A percentile compares a stretch with the other conserved stretches of the same genome.
phyloP scores from a whole-genome alignment of 352 stramenopile genomes.

The Globisporangium yorkense region DNA sequence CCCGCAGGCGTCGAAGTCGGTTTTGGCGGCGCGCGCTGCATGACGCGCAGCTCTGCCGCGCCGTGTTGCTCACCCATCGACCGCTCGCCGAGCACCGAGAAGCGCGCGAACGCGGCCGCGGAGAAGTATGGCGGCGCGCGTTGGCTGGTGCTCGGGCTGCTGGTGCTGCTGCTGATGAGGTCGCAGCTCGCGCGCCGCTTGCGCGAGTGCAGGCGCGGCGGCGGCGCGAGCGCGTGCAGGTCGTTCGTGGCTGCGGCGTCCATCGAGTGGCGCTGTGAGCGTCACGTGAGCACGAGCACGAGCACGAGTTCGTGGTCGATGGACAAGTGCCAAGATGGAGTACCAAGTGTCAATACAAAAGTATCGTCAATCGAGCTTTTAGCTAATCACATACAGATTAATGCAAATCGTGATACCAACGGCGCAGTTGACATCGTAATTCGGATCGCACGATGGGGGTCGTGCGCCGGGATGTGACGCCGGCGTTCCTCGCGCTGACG shows the following conservation, averaged over 20 bases:
- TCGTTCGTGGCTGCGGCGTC: neutral
- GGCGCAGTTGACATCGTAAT: too few species aligned
- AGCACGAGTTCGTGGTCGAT: too few species aligned
- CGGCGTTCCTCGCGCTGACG: constrained; percentile 19
- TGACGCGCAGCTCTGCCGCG: constrained; percentile 19
- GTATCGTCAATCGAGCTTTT: too few species aligned
- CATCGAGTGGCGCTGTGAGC: neutral
- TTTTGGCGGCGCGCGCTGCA: constrained; percentile 10
- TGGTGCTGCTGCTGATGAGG: neutral
- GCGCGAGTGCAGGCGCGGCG: constrained; percentile 31
- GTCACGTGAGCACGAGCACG: too few species aligned
- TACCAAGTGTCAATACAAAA: too few species aligned
- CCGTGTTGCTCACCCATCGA: constrained; percentile 22
- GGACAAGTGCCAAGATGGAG: too few species aligned
- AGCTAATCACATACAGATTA: too few species aligned
- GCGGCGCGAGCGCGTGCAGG: constrained; percentile 36
- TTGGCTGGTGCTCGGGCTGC: neutral
- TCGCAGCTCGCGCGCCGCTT: constrained; percentile 27
- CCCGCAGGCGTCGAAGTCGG: neutral
- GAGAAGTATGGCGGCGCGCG: constrained; percentile 24
- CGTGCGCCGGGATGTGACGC: constrained; percentile 16
- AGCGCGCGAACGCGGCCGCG: constrained; percentile 26
- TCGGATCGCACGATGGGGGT: neutral
- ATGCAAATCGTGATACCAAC: too few species aligned
- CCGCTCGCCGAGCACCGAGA: constrained; percentile 23